phyloP scores from a whole-genome alignment of 176 grass and related monocot species.

The Ensete glaucum region DNA sequence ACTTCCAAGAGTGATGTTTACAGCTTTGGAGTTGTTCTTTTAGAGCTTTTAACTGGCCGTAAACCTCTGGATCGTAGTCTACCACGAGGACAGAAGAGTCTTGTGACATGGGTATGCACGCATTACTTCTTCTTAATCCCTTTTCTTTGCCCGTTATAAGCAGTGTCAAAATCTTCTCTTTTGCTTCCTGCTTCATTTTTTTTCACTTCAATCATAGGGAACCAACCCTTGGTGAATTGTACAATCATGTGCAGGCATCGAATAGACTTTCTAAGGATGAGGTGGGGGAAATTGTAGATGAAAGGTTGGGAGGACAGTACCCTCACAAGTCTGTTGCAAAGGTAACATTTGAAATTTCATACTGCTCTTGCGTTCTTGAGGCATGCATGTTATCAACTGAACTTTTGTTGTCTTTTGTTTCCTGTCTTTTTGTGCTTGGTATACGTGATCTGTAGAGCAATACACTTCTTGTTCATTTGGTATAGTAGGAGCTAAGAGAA shows the following conservation, averaged over 20 bases:
- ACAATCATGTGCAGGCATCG: neutral
- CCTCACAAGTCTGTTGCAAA: conserved; percentile 1
- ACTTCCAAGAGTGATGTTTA: neutral
- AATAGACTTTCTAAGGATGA: conserved; percentile 81
- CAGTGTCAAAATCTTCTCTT: neutral
- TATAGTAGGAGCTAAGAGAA: too few relatives aligned
- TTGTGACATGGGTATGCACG: conserved; percentile 5
- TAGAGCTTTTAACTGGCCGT: conserved; percentile 2
- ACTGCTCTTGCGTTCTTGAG: too few relatives aligned
- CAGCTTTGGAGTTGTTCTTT: conserved; percentile 10
- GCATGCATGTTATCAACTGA: too few relatives aligned
- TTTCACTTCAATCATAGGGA: too few relatives aligned
- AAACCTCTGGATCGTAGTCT: conserved; percentile 4
- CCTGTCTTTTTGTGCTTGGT: too few relatives aligned
- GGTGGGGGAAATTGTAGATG: conserved; percentile 68
- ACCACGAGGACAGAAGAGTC: conserved; percentile 12
- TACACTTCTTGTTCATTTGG: too few relatives aligned
- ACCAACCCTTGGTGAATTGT: too few relatives aligned
- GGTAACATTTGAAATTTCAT: neutral
- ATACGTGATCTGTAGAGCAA: too few relatives aligned
- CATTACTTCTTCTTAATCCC: neutral
- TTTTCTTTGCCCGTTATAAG: neutral
- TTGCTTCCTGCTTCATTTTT: too few relatives aligned
- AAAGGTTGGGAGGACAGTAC: conserved; percentile 56
- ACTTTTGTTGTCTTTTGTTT: too few relatives aligned